These are phyloP conservation scores for Fusarium sterilihyphosum DNA, from an alignment of 2,329 filamentous ascomycete genomes.

Conservation along the genomic window DNA sequence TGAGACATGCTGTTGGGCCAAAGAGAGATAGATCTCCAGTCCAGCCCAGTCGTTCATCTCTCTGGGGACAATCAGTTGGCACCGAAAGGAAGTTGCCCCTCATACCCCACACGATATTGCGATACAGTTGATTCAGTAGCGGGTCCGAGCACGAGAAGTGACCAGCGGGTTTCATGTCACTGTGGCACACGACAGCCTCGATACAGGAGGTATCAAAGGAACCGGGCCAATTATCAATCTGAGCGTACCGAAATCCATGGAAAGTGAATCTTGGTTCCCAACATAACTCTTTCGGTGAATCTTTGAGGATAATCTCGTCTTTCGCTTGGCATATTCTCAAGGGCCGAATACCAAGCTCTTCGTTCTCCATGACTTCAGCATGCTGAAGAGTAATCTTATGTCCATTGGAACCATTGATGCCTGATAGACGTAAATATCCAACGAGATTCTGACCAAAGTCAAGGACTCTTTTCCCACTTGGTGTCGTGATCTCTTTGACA, in stretches of 20 bases:
- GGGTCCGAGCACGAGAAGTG: constrained; percentile 61
- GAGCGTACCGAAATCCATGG: constrained; percentile 64
- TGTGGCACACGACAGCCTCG: constrained; percentile 54
- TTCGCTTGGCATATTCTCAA: constrained; percentile 27
- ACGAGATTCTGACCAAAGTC: constrained; percentile 70
- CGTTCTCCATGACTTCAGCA: constrained; percentile 64
- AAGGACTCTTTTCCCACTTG: constrained; percentile 57
- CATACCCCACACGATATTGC: constrained; percentile 65
- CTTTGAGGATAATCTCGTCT: constrained; percentile 10
- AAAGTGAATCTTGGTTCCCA: constrained; percentile 60
- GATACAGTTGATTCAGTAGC: constrained; percentile 63
- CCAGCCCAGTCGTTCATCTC: constrained; percentile 64
- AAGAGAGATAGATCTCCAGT: constrained; percentile 62
- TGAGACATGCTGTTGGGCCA: constrained; percentile 58
- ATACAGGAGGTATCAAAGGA: constrained; percentile 18
- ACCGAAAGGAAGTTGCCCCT: constrained; percentile 65
- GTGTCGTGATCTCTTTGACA: constrained; percentile 42
- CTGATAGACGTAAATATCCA: constrained; percentile 56
- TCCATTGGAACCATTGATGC: constrained; percentile 48
- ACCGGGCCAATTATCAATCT: constrained; percentile 55
- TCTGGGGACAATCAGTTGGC: constrained; percentile 66
- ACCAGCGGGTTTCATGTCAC: constrained; percentile 61
- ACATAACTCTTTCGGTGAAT: constrained; percentile 46
- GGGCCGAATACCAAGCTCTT: constrained; percentile 51
- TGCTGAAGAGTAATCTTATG: constrained; percentile 59